phyloP scores from a whole-genome alignment of 768 basidiomycete genomes.

The Sporobolomyces phaffii region DNA sequence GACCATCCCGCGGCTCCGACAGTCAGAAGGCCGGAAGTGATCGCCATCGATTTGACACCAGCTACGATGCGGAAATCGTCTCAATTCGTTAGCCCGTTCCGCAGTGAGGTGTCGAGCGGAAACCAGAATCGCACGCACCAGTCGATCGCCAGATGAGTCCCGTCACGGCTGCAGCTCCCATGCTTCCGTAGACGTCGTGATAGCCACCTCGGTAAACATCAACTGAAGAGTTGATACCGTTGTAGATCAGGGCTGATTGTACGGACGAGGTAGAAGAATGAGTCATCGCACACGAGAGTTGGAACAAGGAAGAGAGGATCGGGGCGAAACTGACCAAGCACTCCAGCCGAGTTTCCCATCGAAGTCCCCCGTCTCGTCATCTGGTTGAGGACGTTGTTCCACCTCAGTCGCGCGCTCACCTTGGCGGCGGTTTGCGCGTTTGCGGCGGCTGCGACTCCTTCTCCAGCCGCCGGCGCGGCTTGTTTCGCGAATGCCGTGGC shows the following conservation, averaged over 20 bases:
- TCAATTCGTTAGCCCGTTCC: too few species aligned
- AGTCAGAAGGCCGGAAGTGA: slow-evolving; percentile 81
- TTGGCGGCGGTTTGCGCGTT: slow-evolving; percentile 9
- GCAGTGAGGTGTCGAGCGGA: too few species aligned
- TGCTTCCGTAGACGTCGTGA: slow-evolving; percentile 85
- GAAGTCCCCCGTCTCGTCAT: slow-evolving; percentile 94
- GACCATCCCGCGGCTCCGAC: slow-evolving; percentile 89
- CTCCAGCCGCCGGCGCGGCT: slow-evolving; percentile 18
- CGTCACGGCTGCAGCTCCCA: slow-evolving; percentile 83
- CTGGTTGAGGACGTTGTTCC: slow-evolving; percentile 95
- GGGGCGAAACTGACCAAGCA: slow-evolving; percentile 89
- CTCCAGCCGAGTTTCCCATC: slow-evolving; percentile 96
- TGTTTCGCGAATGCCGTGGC: slow-evolving; percentile 30
- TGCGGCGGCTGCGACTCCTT: slow-evolving; percentile 2
- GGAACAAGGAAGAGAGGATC: slow-evolving; percentile 43
- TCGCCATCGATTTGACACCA: slow-evolving; percentile 80
- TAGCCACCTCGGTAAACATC: slow-evolving; percentile 72
- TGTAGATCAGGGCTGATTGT: slow-evolving; percentile 78
- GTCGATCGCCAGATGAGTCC: slow-evolving; percentile 90
- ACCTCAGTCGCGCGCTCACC: slow-evolving; percentile 56
- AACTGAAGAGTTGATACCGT: slow-evolving; percentile 89
- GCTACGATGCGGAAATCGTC: slow-evolving; percentile 54
- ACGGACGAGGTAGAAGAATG: neutral
- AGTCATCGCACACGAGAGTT: slow-evolving; percentile 16
- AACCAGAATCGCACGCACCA: slow-evolving; percentile 57